A percentile compares a stretch with the other conserved stretches of the same genome.
Evolutionary conservation across 176 grass and related monocot species (phyloP).

Genomic region (Poa pratensis): DNA sequence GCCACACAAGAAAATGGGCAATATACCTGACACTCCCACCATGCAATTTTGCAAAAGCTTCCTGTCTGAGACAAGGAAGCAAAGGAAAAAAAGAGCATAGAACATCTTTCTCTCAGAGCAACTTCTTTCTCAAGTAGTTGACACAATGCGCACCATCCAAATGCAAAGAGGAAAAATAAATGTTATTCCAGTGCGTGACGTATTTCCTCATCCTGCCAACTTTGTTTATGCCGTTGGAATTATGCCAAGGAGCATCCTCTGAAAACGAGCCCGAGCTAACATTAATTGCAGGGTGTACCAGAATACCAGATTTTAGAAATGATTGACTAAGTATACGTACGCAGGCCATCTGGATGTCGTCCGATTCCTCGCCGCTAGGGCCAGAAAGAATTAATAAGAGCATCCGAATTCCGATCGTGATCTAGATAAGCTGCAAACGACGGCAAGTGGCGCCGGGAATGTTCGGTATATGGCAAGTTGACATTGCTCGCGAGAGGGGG

Average conservation of each 20-base stretch:
- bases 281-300: slow-evolving; percentile 4
- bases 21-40: slow-evolving; percentile 46
- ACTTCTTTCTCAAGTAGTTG: slow-evolving; percentile 50
- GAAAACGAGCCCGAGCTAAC: slow-evolving; percentile 31
- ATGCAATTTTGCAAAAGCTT: slow-evolving; percentile 58
- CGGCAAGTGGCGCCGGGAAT: slow-evolving; percentile 34
- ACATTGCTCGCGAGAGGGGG: neutral
- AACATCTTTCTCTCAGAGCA: slow-evolving; percentile 29
- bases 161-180: neutral
- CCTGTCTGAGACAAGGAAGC: slow-evolving; percentile 58
- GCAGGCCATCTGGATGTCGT: too few relatives aligned
- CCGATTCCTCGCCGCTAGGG: neutral
- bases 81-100: slow-evolving; percentile 34
- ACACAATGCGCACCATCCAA: slow-evolving; percentile 45
- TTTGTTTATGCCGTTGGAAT: slow-evolving; percentile 41
- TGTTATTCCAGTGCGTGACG: slow-evolving; percentile 20
- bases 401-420: slow-evolving; percentile 42
- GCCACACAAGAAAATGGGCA: slow-evolving; percentile 35
- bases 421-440: neutral
- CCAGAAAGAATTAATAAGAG: slow-evolving; percentile 32
- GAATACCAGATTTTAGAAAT: slow-evolving; percentile 36
- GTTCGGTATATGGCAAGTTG: slow-evolving; percentile 42
- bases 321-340: slow-evolving; percentile 43
- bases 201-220: slow-evolving; percentile 36
- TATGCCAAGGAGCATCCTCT: slow-evolving; percentile 37